phyloP scores from a whole-genome alignment of 805 yeast species.

The Saccharomyces mikatae region DNA sequence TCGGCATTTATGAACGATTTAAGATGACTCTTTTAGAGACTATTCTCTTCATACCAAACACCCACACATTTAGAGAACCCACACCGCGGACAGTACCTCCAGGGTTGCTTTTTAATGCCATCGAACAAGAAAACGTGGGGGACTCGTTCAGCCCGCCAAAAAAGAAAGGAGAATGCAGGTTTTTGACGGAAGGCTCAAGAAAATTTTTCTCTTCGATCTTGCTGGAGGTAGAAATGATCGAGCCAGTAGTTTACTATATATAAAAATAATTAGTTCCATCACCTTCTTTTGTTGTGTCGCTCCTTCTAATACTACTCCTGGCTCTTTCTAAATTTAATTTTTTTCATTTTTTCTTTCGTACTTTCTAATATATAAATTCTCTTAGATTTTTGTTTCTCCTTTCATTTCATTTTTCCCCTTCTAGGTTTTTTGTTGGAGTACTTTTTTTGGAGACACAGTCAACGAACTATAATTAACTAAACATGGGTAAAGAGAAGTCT shows the following conservation, averaged over 20 bases:
- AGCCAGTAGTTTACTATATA: not conserved
- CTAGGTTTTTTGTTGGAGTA: not conserved
- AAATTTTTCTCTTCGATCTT: not conserved
- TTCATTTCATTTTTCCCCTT: not conserved
- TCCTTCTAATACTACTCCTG: not conserved
- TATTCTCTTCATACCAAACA: too few species aligned
- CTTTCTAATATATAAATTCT: not conserved
- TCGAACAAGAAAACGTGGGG: not conserved
- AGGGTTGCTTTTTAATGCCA: not conserved
- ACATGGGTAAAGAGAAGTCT: conserved; percentile 86
- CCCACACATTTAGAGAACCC: not conserved
- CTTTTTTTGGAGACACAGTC: conserved; percentile 2
- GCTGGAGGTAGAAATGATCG: not conserved
- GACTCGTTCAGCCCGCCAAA: not conserved
- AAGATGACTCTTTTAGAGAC: too few species aligned
- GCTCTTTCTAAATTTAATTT: not conserved
- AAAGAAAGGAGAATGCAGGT: not conserved
- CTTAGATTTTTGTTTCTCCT: not conserved
- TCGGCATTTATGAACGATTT: too few species aligned
- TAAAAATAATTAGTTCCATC: not conserved
- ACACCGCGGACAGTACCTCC: not conserved
- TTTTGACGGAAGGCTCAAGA: not conserved
- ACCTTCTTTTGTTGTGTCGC: not conserved
- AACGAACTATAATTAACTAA: conserved; percentile 15
- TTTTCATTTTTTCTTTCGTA: not conserved